Conservation (phyloP, 805 yeast species). For the Lipomyces chichibuensis region DNA sequence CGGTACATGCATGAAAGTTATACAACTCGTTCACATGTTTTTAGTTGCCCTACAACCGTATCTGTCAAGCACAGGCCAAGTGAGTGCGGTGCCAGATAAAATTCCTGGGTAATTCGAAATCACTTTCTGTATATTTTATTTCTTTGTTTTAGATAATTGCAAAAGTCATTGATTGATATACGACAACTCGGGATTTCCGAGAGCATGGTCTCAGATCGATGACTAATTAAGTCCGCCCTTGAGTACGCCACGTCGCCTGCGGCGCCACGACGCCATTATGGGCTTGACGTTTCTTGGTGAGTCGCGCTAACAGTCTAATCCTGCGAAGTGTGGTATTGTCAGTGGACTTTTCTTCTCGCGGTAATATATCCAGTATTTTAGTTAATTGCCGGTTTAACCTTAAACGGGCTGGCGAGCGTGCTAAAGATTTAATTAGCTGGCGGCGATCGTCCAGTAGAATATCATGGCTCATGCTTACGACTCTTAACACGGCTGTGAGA, state of each 20-base stretch:
- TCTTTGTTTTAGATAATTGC: not conserved
- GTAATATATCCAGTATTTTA: not conserved
- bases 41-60: not conserved
- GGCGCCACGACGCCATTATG: slow-evolving; percentile 4
- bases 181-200: not conserved
- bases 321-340: not conserved
- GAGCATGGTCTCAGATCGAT: no score
- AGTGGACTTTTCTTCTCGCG: not conserved
- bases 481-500: no score
- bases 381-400: no score
- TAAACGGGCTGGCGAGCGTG: no score
- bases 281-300: slow-evolving; percentile 2
- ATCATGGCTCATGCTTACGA: no score
- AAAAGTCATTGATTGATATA: not conserved
- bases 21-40: slow-evolving; percentile 31
- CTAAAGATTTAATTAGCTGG: no score
- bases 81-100: not conserved
- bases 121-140: not conserved
- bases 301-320: not conserved
- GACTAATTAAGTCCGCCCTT: not conserved
- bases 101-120: not conserved
- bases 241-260: not conserved
- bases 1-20: slow-evolving; percentile 45
- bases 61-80: not conserved
- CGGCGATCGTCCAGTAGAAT: no score